Percentiles rank a stretch among this genome's conserved stretches.
phyloP scores from a whole-genome alignment of 495 filamentous ascomycete genomes.

The Sordaria brevicollis region DNA sequence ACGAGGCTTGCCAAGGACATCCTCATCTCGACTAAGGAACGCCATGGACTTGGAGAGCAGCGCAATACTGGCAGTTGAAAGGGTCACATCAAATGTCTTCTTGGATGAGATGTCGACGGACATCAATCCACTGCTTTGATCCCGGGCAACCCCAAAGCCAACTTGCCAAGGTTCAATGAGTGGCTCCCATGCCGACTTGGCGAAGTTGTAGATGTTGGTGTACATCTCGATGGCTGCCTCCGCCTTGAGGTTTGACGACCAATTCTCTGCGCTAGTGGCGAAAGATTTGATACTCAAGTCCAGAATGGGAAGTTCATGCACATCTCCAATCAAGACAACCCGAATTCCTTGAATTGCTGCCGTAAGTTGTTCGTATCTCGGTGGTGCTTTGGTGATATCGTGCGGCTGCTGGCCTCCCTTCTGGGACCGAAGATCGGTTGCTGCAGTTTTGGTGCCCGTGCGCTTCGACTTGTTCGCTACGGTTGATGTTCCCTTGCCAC shows the following conservation, averaged over 20 bases:
- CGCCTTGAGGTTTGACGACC: slow-evolving; percentile 78
- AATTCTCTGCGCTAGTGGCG: slow-evolving; percentile 71
- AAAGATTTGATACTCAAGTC: slow-evolving; percentile 93
- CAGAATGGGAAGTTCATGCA: slow-evolving; percentile 87
- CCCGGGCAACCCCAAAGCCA: slow-evolving; percentile 78
- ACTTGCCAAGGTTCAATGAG: slow-evolving; percentile 94
- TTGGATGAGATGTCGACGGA: slow-evolving; percentile 80
- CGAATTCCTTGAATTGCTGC: slow-evolving; percentile 79
- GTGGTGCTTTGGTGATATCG: slow-evolving; percentile 23
- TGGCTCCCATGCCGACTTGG: slow-evolving; percentile 96
- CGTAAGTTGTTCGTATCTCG: slow-evolving; percentile 66
- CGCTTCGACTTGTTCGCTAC: slow-evolving; percentile 28
- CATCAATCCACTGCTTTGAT: slow-evolving; percentile 61
- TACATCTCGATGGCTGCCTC: slow-evolving; percentile 87
- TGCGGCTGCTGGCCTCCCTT: slow-evolving; percentile 17
- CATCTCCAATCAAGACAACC: slow-evolving; percentile 86
- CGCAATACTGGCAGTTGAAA: slow-evolving; percentile 91
- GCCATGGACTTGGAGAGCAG: slow-evolving; percentile 84
- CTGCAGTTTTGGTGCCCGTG: slow-evolving; percentile 2
- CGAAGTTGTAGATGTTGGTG: slow-evolving; percentile 96
- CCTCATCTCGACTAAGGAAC: slow-evolving; percentile 80
- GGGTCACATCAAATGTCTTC: slow-evolving; percentile 79
- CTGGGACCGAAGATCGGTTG: not conserved
- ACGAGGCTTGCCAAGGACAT: slow-evolving; percentile 88
- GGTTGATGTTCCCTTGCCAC: slow-evolving; percentile 54